Conservation (phyloP, 805 yeast species). For the Schwanniomyces sp. region DNA sequence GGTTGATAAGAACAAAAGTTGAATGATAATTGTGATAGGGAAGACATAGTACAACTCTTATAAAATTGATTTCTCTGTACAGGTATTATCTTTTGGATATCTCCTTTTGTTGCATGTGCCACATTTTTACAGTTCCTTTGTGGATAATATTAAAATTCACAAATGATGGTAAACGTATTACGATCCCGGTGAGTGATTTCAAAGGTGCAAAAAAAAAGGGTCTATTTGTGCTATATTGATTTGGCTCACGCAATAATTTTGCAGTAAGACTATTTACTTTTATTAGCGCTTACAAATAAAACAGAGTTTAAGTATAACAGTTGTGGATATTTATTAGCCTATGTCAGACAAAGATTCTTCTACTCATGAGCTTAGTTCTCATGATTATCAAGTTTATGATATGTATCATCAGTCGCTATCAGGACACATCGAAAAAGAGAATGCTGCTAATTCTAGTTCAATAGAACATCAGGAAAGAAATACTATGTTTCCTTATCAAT, state of each 20-base stretch:
- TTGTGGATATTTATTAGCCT: not conserved
- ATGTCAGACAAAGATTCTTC: not conserved
- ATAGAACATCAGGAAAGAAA: not conserved
- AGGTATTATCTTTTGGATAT: too few relatives aligned
- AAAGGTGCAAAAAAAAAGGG: too few relatives aligned
- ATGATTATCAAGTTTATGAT: constrained; percentile 5
- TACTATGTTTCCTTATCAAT: constrained; percentile 6
- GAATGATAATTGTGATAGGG: too few relatives aligned
- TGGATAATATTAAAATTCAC: too few relatives aligned
- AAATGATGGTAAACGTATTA: too few relatives aligned
- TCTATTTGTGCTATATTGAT: not conserved
- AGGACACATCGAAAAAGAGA: not conserved
- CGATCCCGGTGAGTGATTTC: too few relatives aligned
- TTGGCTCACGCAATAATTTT: not conserved
- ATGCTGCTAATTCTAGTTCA: not conserved
- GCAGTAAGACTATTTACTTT: not conserved
- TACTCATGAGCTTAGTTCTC: not conserved
- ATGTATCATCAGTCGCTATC: constrained; percentile 3
- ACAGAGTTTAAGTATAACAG: not conserved
- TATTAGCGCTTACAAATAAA: not conserved
- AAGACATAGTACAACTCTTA: too few relatives aligned
- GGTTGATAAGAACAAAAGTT: too few relatives aligned
- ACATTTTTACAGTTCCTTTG: too few relatives aligned
- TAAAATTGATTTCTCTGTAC: too few relatives aligned
- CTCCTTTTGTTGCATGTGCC: too few relatives aligned